Conservation (phyloP, 805 yeast species). For the Cyberlindnera subsufficiens region DNA sequence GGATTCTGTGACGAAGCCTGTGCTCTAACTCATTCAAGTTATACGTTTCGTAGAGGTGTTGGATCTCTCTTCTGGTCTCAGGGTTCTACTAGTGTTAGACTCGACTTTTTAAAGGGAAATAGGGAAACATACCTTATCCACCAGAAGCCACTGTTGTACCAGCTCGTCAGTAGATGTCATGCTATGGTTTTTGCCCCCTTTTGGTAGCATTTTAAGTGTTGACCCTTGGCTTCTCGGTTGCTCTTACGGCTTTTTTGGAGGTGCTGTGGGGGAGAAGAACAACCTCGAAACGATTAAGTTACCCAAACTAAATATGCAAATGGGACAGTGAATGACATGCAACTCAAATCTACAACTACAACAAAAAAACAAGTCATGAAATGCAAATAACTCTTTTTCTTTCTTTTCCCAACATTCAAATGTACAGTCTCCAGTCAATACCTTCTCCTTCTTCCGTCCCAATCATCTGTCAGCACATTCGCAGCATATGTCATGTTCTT, state of each 20-base stretch:
- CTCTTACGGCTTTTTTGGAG: no score
- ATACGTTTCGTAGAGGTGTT: slow-evolving; percentile 30
- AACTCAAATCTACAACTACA: slow-evolving; percentile 1
- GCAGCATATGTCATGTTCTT: slow-evolving; percentile 50
- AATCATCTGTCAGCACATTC: slow-evolving; percentile 46
- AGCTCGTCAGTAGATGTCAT: slow-evolving; percentile 6
- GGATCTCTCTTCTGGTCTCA: slow-evolving; percentile 53
- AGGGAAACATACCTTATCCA: slow-evolving; percentile 8
- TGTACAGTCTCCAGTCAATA: background rate
- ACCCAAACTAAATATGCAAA: no score
- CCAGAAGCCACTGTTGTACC: slow-evolving; percentile 11
- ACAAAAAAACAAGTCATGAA: slow-evolving; percentile 12
- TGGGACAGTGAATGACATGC: no score
- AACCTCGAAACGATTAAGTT: no score
- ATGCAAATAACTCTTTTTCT: slow-evolving; percentile 23
- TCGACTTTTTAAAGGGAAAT: no score
- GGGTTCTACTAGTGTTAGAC: slow-evolving; percentile 20
- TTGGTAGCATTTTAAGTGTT: no score
- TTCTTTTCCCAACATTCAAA: slow-evolving; percentile 29
- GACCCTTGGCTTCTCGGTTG: no score
- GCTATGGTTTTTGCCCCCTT: background rate
- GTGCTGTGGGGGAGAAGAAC: no score
- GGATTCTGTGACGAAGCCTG: slow-evolving; percentile 53
- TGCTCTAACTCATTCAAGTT: slow-evolving; percentile 41
- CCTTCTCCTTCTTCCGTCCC: slow-evolving; percentile 6